Percentiles rank a stretch among this genome's conserved stretches.
Evolutionary conservation across 371 early-diverging fungal genomes (phyloP).

Genomic region (Encephalitozoon intestinalis): DNA sequence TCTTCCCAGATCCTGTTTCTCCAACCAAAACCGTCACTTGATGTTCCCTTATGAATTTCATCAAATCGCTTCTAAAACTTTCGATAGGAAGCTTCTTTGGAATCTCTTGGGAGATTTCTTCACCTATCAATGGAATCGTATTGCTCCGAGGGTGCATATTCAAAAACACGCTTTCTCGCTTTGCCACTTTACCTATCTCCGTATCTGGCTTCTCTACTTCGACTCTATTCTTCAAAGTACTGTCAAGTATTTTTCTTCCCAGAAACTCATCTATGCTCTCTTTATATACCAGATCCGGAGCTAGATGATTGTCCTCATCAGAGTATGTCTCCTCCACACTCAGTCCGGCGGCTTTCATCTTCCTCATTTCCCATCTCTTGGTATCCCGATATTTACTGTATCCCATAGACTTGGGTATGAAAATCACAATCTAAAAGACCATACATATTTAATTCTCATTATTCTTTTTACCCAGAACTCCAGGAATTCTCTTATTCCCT

Average conservation of each 20-base stretch:
- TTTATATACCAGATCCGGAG: background rate
- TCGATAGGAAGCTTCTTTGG: slow-evolving; percentile 64
- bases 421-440: background rate
- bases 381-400: background rate
- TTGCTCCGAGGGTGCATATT: background rate
- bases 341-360: slow-evolving; percentile 17
- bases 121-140: too few relatives aligned
- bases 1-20: slow-evolving; percentile 53
- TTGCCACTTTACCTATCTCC: background rate
- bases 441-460: background rate
- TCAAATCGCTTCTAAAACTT: slow-evolving; percentile 59
- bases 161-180: background rate
- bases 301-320: background rate
- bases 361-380: slow-evolving; percentile 13
- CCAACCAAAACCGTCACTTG: slow-evolving; percentile 39
- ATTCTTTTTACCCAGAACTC: background rate
- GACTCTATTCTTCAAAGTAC: background rate
- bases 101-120: background rate
- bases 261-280: background rate
- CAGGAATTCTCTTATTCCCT: background rate
- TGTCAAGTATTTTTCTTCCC: background rate
- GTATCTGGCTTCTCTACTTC: background rate
- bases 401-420: background rate
- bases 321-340: background rate
- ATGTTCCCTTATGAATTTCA: slow-evolving; percentile 14